Evolutionary conservation across 352 stramenopile genomes (phyloP), one percentile per base, ranked within the genome.

Genomic region (Phytophthora multivora): DNA sequence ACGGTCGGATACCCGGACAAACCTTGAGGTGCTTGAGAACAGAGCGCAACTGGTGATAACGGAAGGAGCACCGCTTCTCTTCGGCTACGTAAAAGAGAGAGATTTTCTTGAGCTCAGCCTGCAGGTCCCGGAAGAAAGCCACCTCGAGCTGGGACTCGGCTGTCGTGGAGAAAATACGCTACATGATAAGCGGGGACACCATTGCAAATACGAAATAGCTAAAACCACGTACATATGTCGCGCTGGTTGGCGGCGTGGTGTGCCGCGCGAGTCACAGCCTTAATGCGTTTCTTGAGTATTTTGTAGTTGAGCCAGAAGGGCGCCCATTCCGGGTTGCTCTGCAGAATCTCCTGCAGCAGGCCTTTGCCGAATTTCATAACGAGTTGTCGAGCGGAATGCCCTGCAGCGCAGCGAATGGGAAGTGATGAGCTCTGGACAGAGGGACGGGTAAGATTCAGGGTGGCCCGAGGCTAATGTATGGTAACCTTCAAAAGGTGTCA

Each of bases 231-330:
- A 86, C 77, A 83, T 23, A 86, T 83, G 71, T 80, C 72, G 31
- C 66, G 66, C 58, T 85, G 63, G 18, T 53, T 72, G 49, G 66
- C 25, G 25, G 69, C 56, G 40, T 75, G 67, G 59, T 77, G 70
- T 23, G 63, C 72, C 25, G 75, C 71, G 36, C 66, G 54, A 7
- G 77, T 83, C 31, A 91, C 82, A 30, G 77, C 79, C 64, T 93
- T 93, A 53, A 93, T 91, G 61, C 79, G 82, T 55, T 91, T 93
- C 68, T 93, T 93, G 46, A 93, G 80, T 30, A 66, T 83, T 71
- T 93, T 93, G 65, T 93, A 93, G 71, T 91, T 91, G 63, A 93
- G 84, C 85, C 85, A 93, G 61, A 91, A 93, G 25, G 82, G 82
- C n/a, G 80, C 82, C 82, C 82, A 93, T 58, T 91, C 81, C 10